These are phyloP conservation scores for Aegle marmelos DNA, from an alignment of 345 rosid genomes.

Conservation along the genomic window DNA sequence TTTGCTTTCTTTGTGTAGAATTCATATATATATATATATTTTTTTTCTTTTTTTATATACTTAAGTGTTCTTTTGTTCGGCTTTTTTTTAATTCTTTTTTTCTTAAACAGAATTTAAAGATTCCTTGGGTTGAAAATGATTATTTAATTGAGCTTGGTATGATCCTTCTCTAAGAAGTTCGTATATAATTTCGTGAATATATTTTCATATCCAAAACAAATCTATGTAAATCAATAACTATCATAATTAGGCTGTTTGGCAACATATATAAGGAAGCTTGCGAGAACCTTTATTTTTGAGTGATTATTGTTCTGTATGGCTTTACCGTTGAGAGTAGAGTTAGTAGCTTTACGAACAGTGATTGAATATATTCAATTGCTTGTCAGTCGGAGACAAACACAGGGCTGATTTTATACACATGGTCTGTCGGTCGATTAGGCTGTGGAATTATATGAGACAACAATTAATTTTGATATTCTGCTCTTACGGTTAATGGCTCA, in stretches of 20 bases:
- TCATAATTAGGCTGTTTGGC: neutral
- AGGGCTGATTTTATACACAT: neutral
- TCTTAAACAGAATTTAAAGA: neutral
- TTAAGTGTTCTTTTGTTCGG: too few species aligned
- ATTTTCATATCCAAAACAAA: neutral
- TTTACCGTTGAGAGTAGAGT: too few species aligned
- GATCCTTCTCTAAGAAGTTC: neutral
- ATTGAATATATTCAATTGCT: neutral
- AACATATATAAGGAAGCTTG: neutral
- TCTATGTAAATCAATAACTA: neutral
- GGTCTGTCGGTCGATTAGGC: neutral
- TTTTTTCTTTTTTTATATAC: neutral
- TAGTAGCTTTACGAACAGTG: too few species aligned
- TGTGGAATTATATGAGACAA: neutral
- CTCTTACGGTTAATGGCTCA: neutral
- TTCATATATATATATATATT: neutral
- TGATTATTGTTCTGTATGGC: neutral
- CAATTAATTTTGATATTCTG: neutral
- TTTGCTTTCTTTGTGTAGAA: neutral
- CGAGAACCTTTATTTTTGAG: neutral
- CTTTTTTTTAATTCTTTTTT: too few species aligned
- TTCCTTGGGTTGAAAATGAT: neutral
- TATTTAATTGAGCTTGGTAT: neutral
- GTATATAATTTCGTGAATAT: neutral
- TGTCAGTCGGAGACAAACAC: neutral